Percentiles rank a stretch among this genome's conserved stretches.
Conservation (phyloP, 2,329 filamentous ascomycete genomes). For the Aspergillus arachidicola region DNA sequence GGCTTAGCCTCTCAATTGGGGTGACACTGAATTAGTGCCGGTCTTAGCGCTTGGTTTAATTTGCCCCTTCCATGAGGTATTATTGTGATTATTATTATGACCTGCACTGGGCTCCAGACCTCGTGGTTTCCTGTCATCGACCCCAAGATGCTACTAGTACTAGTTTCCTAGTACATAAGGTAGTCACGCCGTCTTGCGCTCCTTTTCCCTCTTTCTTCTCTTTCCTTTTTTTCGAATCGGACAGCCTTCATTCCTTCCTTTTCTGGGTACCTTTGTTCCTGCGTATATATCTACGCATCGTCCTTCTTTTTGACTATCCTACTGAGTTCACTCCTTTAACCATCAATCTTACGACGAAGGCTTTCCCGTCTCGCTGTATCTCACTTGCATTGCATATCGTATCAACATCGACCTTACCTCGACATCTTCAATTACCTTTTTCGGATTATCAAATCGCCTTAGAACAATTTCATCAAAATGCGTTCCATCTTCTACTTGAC, state of each 20-base stretch:
- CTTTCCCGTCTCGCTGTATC: slow-evolving; percentile 6
- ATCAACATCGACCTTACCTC: slow-evolving; percentile 4
- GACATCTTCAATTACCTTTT: not conserved
- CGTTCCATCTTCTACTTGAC: slow-evolving; percentile 46
- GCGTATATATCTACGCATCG: not conserved
- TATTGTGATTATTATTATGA: slow-evolving; percentile 5
- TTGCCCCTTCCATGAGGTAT: slow-evolving; percentile 5
- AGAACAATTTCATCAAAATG: slow-evolving; percentile 41
- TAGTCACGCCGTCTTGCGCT: slow-evolving; percentile 9
- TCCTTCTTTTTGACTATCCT: slow-evolving; percentile 8
- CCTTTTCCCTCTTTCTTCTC: slow-evolving; percentile 13
- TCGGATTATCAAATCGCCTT: not conserved
- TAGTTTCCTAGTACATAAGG: slow-evolving; percentile 7
- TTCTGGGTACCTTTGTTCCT: slow-evolving; percentile 13
- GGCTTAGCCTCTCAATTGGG: slow-evolving; percentile 10
- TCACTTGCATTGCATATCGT: slow-evolving; percentile 5
- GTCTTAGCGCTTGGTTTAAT: slow-evolving; percentile 8
- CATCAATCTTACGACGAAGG: not conserved
- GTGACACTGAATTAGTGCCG: slow-evolving; percentile 4
- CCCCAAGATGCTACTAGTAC: not conserved
- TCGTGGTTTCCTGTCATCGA: slow-evolving; percentile 1
- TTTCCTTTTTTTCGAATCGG: slow-evolving; percentile 9
- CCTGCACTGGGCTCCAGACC: not conserved
- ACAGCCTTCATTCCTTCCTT: slow-evolving; percentile 13
- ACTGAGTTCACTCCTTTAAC: slow-evolving; percentile 13